Conservation (phyloP, 108 stramenopile species). For the Cyclostephanos tholiformis region DNA sequence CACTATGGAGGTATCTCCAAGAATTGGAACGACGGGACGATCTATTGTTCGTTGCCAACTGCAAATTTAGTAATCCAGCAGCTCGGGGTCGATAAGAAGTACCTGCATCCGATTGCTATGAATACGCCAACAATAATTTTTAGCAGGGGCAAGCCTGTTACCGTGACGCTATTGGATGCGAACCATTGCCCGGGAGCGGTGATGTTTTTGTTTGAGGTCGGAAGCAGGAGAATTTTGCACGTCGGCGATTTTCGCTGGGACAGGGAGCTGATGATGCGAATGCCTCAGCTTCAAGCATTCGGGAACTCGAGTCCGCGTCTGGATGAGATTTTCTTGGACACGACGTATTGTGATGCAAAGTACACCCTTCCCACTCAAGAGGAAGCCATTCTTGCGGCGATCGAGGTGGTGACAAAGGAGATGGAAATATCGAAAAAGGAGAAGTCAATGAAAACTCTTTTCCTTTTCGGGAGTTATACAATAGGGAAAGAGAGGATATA, state of each 20-base stretch:
- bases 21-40: conserved; percentile 72
- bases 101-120: conserved; percentile 74
- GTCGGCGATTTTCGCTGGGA: conserved; percentile 75
- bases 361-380: conserved; percentile 61
- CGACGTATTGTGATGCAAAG: conserved; percentile 52
- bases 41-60: conserved; percentile 54
- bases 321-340: conserved; percentile 68
- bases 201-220: conserved; percentile 88
- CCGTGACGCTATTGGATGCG: conserved; percentile 67
- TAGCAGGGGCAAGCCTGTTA: conserved; percentile 56
- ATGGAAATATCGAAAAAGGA: conserved; percentile 42
- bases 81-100: conserved; percentile 51
- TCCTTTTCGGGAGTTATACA: conserved; percentile 93
- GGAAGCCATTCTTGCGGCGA: conserved; percentile 56
- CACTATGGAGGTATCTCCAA: conserved; percentile 67
- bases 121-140: conserved; percentile 59
- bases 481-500: conserved; percentile 95
- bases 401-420: conserved; percentile 59
- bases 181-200: conserved; percentile 89
- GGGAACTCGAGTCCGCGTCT: conserved; percentile 40
- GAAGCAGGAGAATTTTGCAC: conserved; percentile 60
- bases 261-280: conserved; percentile 42
- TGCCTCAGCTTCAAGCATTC: conserved; percentile 49
- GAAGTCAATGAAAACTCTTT: conserved; percentile 56
- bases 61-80: conserved; percentile 50